Evolutionary conservation across 805 yeast species (phyloP), one percentile per base, ranked within the genome.

Genomic region (Myxozyma monticola): DNA sequence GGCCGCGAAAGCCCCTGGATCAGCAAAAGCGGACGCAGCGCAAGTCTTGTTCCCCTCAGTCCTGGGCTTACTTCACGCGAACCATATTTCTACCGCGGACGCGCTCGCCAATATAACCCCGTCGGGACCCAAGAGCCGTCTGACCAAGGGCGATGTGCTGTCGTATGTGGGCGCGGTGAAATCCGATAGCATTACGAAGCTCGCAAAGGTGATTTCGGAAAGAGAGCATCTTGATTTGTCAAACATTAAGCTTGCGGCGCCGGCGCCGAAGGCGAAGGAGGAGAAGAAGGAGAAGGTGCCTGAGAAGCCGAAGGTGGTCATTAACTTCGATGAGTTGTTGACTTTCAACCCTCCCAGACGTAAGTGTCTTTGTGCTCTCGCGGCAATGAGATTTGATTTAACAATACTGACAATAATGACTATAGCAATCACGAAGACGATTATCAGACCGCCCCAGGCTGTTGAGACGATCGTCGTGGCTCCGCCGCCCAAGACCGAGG

Each of bases 61-160:
- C 9, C 79, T 77, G 47, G 56, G 80, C 2, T 71, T 91, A 25
- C 72, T 91, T 33, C 79, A 76, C 35, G 74, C 73, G 50, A 76
- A 88, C 63, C 67, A 76, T 46, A 81, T 91, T 50, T 77, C 91
- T 1, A 69, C 67, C 48, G 84, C 77, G 36, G 91, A 85, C 22
- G 96, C 96, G 1, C 54, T 85, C 18, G 62, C 72, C 7, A 80
- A 83, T 56, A 87, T 91, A 61, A 72, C 78, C 35, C 95, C 96
- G 6, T 76, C 95, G 0, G 99, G 98, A 18, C 95, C 95, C 25
- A 77, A 82, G 49, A 98, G 98, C 8, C 78, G 96, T 63, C 66
- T 91, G 35, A 75, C 91, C 57, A 87, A 85, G 70, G 98, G 98
- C 56, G 99, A 91, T 67, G 91, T 90, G 1, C 75, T 90, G 58